Evolutionary conservation across 495 filamentous ascomycete genomes (phyloP), one percentile per base, ranked within the genome.

Genomic region (Aspergillus ostianus): DNA sequence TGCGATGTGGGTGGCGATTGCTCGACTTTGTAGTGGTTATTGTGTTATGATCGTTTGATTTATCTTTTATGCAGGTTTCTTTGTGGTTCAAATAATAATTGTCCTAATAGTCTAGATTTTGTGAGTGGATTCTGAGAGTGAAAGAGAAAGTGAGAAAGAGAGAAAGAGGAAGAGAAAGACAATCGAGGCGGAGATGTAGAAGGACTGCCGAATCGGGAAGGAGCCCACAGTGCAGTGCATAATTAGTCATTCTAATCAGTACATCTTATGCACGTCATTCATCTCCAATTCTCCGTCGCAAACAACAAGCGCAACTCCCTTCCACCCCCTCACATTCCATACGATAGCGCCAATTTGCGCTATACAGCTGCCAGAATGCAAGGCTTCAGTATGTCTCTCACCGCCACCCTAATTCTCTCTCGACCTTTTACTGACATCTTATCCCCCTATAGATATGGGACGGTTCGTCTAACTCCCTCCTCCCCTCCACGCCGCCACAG

Each of bases 381-480:
- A 59, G 77, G 77, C 57, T 80, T 80, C 59, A 80, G 77, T 80
- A 65, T 67, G 77, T 71, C 4, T 9, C 50, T 12, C 46, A 6
- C 27, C 8, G 19, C 54, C 44, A 56, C 55, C 18, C 26, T 50
- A 36, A 48, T 51, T 56, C 17, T 19, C 6, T 36, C 48, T 20
- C 18, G 32, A 51, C 44, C 49, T 55, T 69, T 72, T 62, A 74
- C 62, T 52, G 26, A 47, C 17, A 23, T 15, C 36, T 15, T 41
- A 2, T 4, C 36, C 23, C 36, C 36, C 36, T 41, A 2, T 20
- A 80, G 77, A 80, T 56, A 80, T 80, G 77, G 77, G 77, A 71
- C 76, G 76, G 69, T 75, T 23, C 52, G 58, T 64, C 20, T 51
- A 36, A 18, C 52, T 10, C 32, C 30, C 19, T n/a, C n/a, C 18